Percentiles rank a stretch among this genome's conserved stretches.
phyloP scores from a whole-genome alignment of 1,284 basidiomycete genomes.

The Cryptococcus deneoformans region DNA sequence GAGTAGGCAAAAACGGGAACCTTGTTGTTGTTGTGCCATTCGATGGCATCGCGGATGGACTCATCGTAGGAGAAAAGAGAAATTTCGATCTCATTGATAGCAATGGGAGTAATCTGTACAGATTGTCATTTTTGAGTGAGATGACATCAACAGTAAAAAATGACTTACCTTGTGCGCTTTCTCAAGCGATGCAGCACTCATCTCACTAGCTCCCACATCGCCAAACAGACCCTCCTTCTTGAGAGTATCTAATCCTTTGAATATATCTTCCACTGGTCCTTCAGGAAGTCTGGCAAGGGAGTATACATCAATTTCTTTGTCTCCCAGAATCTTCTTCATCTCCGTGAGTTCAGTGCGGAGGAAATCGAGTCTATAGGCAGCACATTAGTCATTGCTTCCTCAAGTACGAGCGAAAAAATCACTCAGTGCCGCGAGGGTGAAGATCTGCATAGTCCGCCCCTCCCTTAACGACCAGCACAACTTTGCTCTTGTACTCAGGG shows the following conservation, averaged over 20 bases:
- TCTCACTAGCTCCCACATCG: conserved; percentile 31
- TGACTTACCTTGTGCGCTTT: conserved; percentile 20
- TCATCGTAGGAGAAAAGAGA: conserved; percentile 56
- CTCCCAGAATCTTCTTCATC: conserved; percentile 49
- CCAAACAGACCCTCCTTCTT: conserved; percentile 30
- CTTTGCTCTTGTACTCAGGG: conserved; percentile 56
- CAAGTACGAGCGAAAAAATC: not conserved
- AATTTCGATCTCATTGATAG: conserved; percentile 57
- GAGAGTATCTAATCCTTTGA: conserved; percentile 18
- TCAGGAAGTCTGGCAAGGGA: conserved; percentile 15
- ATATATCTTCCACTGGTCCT: conserved; percentile 14
- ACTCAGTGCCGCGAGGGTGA: not conserved
- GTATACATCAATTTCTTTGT: conserved; percentile 55
- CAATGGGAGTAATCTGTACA: conserved; percentile 52
- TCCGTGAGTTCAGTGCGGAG: conserved; percentile 50
- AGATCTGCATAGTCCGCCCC: conserved; percentile 29
- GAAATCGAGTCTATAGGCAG: conserved; percentile 39
- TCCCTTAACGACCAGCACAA: conserved; percentile 56
- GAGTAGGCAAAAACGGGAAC: conserved; percentile 60
- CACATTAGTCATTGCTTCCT: not conserved
- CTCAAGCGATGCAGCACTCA: conserved; percentile 14
- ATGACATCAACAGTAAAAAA: not conserved
- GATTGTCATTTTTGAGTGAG: not conserved
- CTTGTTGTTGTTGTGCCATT: conserved; percentile 52
- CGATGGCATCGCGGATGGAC: conserved; percentile 49